These are phyloP conservation scores for Hanseniaspora nectarophila DNA, from an alignment of 805 yeast species.

Conservation along the genomic window DNA sequence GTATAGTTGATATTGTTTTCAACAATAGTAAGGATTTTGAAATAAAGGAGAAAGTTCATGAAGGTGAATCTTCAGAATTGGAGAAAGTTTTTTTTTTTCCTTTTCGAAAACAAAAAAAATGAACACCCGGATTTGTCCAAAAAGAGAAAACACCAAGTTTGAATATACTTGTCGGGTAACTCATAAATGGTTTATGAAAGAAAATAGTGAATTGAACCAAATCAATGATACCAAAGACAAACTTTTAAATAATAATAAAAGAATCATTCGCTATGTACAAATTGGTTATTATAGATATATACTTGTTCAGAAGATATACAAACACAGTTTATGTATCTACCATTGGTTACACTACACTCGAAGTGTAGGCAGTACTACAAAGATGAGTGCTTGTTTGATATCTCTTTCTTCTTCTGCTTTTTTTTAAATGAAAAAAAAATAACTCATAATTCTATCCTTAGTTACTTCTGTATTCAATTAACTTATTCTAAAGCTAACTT, in stretches of 20 bases:
- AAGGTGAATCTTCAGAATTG: too few relatives aligned
- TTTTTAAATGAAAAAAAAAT: background rate
- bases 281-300: background rate
- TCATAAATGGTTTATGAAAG: too few relatives aligned
- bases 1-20: too few relatives aligned
- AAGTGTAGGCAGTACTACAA: background rate
- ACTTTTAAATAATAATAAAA: background rate
- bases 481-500: slow-evolving; percentile 74
- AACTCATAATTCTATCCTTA: background rate
- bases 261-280: slow-evolving; percentile 1
- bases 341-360: background rate
- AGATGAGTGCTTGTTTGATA: background rate
- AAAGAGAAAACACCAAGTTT: too few relatives aligned
- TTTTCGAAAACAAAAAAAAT: too few relatives aligned
- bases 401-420: background rate
- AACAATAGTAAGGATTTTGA: too few relatives aligned
- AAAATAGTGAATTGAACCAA: too few relatives aligned
- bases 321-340: background rate
- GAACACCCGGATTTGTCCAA: too few relatives aligned
- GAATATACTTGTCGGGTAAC: too few relatives aligned
- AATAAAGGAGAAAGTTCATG: too few relatives aligned
- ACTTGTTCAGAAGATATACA: background rate
- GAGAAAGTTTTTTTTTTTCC: too few relatives aligned
- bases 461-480: background rate
- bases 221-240: too few relatives aligned